phyloP scores from a whole-genome alignment of 2,329 filamentous ascomycete species.

The Colletotrichum incanum region DNA sequence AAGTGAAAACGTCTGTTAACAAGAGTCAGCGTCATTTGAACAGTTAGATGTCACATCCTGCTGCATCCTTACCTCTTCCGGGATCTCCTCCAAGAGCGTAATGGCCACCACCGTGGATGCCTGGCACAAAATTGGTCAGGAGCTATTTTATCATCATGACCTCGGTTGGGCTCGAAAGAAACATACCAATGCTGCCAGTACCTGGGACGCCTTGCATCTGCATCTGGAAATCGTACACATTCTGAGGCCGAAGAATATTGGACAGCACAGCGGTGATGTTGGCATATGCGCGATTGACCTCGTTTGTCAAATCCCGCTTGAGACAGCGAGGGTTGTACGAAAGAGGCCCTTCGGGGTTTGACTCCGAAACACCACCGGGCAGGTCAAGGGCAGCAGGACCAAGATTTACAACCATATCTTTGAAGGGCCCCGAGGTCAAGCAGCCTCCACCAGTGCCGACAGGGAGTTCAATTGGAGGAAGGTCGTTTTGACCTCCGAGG shows the following conservation, averaged over 20 bases:
- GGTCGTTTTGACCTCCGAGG: conserved; percentile 48
- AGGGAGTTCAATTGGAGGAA: conserved; percentile 53
- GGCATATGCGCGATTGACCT: conserved; percentile 47
- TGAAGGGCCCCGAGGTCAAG: conserved; percentile 66
- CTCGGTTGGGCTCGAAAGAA: conserved; percentile 42
- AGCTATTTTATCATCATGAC: too few relatives aligned
- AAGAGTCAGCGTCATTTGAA: not conserved
- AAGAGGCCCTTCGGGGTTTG: conserved; percentile 47
- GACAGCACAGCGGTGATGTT: conserved; percentile 50
- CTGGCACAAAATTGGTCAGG: conserved; percentile 28
- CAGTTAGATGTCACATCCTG: too few relatives aligned
- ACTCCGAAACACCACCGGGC: conserved; percentile 46
- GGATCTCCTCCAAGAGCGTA: conserved; percentile 54
- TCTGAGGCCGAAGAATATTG: conserved; percentile 56
- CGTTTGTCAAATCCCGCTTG: conserved; percentile 53
- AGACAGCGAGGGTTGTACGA: conserved; percentile 62
- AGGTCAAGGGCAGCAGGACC: conserved; percentile 54
- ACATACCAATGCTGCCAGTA: conserved; percentile 46
- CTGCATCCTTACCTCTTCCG: conserved; percentile 39
- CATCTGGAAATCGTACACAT: conserved; percentile 61
- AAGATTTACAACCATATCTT: conserved; percentile 57
- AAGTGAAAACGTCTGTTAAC: conserved; percentile 56
- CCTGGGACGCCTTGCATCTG: conserved; percentile 58
- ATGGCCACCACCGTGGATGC: conserved; percentile 46
- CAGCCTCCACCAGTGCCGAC: conserved; percentile 71